Conservation (phyloP, 345 rosid species). For the Aquilaria malaccensis region DNA sequence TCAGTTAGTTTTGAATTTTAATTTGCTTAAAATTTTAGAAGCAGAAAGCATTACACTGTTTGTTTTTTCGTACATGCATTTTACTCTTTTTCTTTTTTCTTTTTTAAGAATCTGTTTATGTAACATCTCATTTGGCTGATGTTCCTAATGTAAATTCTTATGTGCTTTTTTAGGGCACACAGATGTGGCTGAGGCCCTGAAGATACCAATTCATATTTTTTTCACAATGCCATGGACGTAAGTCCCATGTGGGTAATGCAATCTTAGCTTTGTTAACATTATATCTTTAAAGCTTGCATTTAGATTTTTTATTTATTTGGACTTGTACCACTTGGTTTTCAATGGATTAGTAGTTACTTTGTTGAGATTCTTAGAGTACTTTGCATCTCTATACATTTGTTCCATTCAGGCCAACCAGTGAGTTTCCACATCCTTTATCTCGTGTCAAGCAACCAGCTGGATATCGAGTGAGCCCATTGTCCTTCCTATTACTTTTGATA, state of each 20-base stretch:
- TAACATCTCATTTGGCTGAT: too few relatives aligned
- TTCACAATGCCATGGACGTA: slow-evolving; percentile 99
- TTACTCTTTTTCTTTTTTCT: neutral
- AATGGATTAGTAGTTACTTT: slow-evolving; percentile 9
- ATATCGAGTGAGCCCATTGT: slow-evolving; percentile 56
- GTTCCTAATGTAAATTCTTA: neutral
- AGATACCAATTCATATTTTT: slow-evolving; percentile 87
- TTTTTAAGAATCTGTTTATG: neutral
- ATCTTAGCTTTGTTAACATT: slow-evolving; percentile 24
- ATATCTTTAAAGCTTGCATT: slow-evolving; percentile 9
- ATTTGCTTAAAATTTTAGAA: neutral
- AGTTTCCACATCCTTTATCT: slow-evolving; percentile 93
- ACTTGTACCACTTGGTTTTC: slow-evolving; percentile 20
- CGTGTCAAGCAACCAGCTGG: slow-evolving; percentile 94
- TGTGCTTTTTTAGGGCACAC: slow-evolving; percentile 58
- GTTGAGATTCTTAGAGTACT: slow-evolving; percentile 8
- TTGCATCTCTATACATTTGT: slow-evolving; percentile 1
- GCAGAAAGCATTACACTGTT: neutral
- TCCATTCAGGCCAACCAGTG: slow-evolving; percentile 70
- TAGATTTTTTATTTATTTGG: neutral
- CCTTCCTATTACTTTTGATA: neutral
- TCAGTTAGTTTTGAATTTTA: neutral
- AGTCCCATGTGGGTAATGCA: slow-evolving; percentile 56
- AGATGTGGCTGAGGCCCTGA: slow-evolving; percentile 94
- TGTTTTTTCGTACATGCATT: neutral